Evolutionary conservation across 495 filamentous ascomycete genomes (phyloP).

Genomic region (Podospora pseudocomata): DNA sequence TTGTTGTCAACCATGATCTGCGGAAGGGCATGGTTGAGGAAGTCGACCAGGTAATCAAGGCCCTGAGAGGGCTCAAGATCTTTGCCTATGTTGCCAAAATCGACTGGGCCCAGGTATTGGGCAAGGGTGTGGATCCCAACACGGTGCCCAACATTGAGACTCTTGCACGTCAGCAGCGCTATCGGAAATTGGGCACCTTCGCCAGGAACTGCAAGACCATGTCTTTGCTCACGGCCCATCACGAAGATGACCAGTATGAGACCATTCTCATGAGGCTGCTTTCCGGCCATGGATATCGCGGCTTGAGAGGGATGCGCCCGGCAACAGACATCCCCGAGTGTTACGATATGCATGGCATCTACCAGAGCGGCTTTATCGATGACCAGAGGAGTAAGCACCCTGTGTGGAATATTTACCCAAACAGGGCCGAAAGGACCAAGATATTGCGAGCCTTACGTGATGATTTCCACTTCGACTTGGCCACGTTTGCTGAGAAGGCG

Average conservation of each 20-base stretch:
- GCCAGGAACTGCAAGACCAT: constrained; percentile 49
- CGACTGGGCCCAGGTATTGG: constrained; percentile 35
- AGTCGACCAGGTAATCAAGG: constrained; percentile 55
- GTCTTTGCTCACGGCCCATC: constrained; percentile 72
- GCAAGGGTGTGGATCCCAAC: constrained; percentile 29
- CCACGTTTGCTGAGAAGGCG: constrained; percentile 13
- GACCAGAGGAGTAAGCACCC: constrained; percentile 31
- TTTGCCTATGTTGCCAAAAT: constrained; percentile 25
- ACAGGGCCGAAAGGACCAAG: constrained; percentile 9
- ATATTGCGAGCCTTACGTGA: constrained; percentile 25
- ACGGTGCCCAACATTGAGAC: constrained; percentile 68
- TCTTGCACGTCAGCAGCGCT: constrained; percentile 69
- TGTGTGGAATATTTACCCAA: constrained; percentile 28
- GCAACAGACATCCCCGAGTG: constrained; percentile 76
- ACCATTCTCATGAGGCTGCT: constrained; percentile 75
- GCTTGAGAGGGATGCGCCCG: constrained; percentile 64
- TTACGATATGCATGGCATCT: constrained; percentile 64
- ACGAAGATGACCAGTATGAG: constrained; percentile 82
- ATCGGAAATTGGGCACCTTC: constrained; percentile 60
- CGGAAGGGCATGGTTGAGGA: constrained; percentile 66
- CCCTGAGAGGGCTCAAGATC: constrained; percentile 43
- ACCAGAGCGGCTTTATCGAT: constrained; percentile 59
- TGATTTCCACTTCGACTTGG: constrained; percentile 19
- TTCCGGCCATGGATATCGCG: constrained; percentile 56
- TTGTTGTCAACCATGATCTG: constrained; percentile 77